Conservation (phyloP, 1,139 yeast genomes). For the Pichia sp. region DNA sequence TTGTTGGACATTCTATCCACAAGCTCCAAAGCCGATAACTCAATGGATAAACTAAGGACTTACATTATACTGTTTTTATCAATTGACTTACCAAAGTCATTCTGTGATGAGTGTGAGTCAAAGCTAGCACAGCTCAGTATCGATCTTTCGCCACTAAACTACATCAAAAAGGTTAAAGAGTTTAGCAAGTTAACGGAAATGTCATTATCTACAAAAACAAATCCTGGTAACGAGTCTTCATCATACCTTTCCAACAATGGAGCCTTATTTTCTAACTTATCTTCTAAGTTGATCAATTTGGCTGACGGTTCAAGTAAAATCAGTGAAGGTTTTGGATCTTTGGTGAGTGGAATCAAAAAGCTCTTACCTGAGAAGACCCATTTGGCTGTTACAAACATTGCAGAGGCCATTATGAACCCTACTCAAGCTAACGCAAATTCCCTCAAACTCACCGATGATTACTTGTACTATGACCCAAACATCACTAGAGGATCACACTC, state of each 20-base stretch:
- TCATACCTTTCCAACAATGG: slow-evolving; percentile 32
- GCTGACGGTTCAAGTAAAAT: slow-evolving; percentile 67
- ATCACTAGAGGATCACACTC: slow-evolving; percentile 82
- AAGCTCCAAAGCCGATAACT: slow-evolving; percentile 49
- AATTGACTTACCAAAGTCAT: slow-evolving; percentile 55
- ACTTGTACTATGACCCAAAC: slow-evolving; percentile 84
- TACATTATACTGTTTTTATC: slow-evolving; percentile 68
- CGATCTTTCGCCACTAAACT: slow-evolving; percentile 61
- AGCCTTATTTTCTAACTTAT: slow-evolving; percentile 72
- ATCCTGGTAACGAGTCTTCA: slow-evolving; percentile 26
- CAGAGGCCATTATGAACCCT: slow-evolving; percentile 90
- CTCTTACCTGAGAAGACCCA: slow-evolving; percentile 83
- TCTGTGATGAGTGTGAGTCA: slow-evolving; percentile 60
- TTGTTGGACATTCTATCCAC: slow-evolving; percentile 52
- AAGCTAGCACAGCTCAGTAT: slow-evolving; percentile 54
- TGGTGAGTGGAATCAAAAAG: slow-evolving; percentile 84
- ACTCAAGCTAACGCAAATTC: slow-evolving; percentile 55
- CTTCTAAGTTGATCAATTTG: slow-evolving; percentile 72
- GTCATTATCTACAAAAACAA: slow-evolving; percentile 21
- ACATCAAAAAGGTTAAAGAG: slow-evolving; percentile 78
- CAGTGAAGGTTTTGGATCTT: slow-evolving; percentile 76
- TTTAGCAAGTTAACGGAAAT: slow-evolving; percentile 62
- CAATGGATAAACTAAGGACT: slow-evolving; percentile 80
- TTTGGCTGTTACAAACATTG: slow-evolving; percentile 84
- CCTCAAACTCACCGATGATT: slow-evolving; percentile 75